Base-by-base conservation (phyloP, 75 land plant genomes). In the Selaginella moellendorffii region DNA sequence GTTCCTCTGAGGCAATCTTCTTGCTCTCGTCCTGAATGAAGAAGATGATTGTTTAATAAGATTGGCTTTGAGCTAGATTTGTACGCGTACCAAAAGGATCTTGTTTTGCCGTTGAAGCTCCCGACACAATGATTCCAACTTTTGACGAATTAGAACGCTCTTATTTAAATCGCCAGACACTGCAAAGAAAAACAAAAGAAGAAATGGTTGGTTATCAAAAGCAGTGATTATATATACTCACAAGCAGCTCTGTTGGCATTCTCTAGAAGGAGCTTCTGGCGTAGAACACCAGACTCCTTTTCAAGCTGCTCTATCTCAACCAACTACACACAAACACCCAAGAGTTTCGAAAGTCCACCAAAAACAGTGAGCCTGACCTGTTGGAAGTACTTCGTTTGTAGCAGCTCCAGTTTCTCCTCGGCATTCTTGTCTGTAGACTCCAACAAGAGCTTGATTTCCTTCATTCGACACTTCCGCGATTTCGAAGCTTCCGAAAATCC, bases 101-200 rank as follows among this genome's bases (percentile, higher is more conserved):
- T 88, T 93, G 65, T 93, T 93, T 42, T 88, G 98, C 2, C 90
- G 84, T 61, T 93, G 98, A 54, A 93, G 70, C 67, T 93, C 98
- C 69, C 98, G 77, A 54, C 98, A 93, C 24, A 93, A 72, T 59
- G 98, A 89, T 67, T 93, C 98, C 61, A 93, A 80, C 72, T 79
- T 93, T 62, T 85, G 91, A 30, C 96, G 84, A 54, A 93, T 75
- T 68, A 82, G 63, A 70, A 52, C 24, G 27, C 61, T 71, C 53
- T 78, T 78, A 18, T 64, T 66, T 29, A 76, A 56, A 26, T 78
- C 77, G 26, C 62, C 65, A 70, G 78, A 5, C 46, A 36, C 46
- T 36, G 14, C 5, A 36, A 36, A 14, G 14, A 5, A 14, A 5
- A 36, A 5, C 5, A 36, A 36, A 36, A 36, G 10, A 36, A 5